Base-by-base conservation (phyloP, 2,329 filamentous ascomycete species). In the Teratosphaeria zuluensis region DNA sequence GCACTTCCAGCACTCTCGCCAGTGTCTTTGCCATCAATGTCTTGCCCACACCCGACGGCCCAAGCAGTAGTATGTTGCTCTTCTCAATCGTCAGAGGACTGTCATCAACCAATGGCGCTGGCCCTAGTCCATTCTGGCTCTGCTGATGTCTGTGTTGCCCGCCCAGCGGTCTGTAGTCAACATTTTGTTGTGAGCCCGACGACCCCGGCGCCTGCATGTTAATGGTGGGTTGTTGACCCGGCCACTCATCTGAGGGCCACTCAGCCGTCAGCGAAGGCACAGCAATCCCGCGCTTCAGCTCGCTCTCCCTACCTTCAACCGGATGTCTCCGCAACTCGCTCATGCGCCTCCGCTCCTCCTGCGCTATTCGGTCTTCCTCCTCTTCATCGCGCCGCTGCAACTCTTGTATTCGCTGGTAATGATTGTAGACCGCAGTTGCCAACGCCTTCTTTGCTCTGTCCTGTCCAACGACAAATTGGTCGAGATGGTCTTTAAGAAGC, bases 401-500 rank as follows among this genome's bases (percentile, higher is more conserved):
- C 73, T 88, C 85, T 66, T 92, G 86, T 60, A 96, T 83, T 53
- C 89, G 84, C 74, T 96, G 90, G 71, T 97, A 96, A 72, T 99
- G 94, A 70, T 97, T 96, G 77, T 95, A 96, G 31, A 99, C 89
- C 6, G 92, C 91, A 3, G 92, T 87, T 63, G 90, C 94, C 63
- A 97, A 85, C 14, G 92, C 89, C 74, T 95, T 95, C 80, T 99
- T 94, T 16, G 94, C 91, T 60, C 90, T 85, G 65, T 96, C 90
- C 74, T 99, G 94, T 48, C 92, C 94, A 3, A 99, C 92, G 1
- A 99, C 92, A 72, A 95, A 99, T 70, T 94, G 89, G 72, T 99
- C 94, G 33, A 97, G 84, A 68, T 94, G 88, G 69, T 90, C 85
- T 78, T 97, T 96, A 67, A 99, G 80, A 66, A 78, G 75, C 65